Evolutionary conservation across 202 grass and related monocot genomes (phyloP).

Genomic region (Cymbopogon flexuosus): DNA sequence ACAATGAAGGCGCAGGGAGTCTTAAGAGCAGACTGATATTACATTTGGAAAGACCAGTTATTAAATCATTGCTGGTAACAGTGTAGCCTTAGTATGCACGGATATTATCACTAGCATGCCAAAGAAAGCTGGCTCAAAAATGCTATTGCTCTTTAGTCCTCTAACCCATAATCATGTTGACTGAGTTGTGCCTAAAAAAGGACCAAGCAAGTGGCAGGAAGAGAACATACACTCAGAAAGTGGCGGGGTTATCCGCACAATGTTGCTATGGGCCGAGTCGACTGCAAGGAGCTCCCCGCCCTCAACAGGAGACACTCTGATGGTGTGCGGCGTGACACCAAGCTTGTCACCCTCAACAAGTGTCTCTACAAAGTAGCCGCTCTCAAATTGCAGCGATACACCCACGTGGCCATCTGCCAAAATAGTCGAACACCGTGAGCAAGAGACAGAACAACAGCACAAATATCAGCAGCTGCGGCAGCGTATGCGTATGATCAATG

Average conservation of each 20-base stretch:
- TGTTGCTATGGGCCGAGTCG: conserved; percentile 74
- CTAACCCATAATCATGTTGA: not conserved
- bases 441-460: not conserved
- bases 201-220: not conserved
- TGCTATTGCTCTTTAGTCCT: not conserved
- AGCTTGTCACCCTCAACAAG: conserved; percentile 93
- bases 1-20: not conserved
- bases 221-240: conserved; percentile 69
- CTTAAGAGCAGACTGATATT: not conserved
- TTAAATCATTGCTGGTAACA: not conserved
- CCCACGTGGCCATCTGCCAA: conserved; percentile 61
- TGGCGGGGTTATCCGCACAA: conserved; percentile 80
- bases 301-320: conserved; percentile 73
- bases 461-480: not conserved
- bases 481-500: not conserved
- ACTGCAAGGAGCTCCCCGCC: conserved; percentile 84
- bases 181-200: not conserved
- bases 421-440: not conserved
- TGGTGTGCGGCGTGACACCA: conserved; percentile 77
- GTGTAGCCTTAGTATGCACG: not conserved
- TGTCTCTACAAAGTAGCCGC: conserved; percentile 91
- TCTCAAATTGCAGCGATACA: conserved; percentile 65
- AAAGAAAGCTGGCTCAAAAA: not conserved
- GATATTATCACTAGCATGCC: not conserved
- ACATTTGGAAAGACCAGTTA: not conserved